A percentile compares a stretch with the other conserved stretches of the same genome.
Conservation (phyloP, 495 filamentous ascomycete species). For the Podospora bellae-mahoneyi region DNA sequence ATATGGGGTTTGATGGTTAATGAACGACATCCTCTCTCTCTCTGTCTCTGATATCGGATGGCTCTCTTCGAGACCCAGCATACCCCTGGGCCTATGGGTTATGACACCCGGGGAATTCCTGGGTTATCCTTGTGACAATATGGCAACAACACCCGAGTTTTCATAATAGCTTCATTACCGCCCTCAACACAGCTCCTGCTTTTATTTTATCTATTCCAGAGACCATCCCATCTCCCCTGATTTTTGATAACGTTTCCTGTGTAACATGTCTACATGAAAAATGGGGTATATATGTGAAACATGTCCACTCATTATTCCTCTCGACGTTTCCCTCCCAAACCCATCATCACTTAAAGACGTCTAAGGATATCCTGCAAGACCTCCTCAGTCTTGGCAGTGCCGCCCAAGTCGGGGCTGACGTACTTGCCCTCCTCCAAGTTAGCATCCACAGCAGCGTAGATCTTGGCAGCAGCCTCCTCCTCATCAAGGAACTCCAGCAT, state of each 20-base stretch:
- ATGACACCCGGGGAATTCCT: background rate
- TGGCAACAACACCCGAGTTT: background rate
- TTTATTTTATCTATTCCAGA: conserved; percentile 20
- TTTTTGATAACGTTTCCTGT: background rate
- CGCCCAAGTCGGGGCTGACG: conserved; percentile 88
- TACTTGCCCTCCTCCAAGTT: conserved; percentile 81
- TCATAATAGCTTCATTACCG: background rate
- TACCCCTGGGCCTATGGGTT: background rate
- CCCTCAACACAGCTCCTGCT: background rate
- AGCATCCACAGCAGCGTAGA: conserved; percentile 88
- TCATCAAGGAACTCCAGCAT: conserved; percentile 96
- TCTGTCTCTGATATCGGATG: conserved; percentile 8
- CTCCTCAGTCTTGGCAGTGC: conserved; percentile 80
- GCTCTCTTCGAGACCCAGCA: background rate
- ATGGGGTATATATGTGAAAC: conserved; percentile 16
- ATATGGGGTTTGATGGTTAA: background rate
- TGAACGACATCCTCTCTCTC: conserved; percentile 11
- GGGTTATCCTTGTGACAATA: background rate
- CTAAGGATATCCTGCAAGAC: conserved; percentile 86
- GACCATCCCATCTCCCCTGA: conserved; percentile 11
- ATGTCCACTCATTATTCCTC: conserved; percentile 10
- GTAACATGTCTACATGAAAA: conserved; percentile 17
- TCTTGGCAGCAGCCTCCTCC: conserved; percentile 77
- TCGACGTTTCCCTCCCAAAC: background rate
- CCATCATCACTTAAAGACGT: conserved; percentile 56